Conservation (phyloP, 495 filamentous ascomycete genomes). For the Parachaetomium inaequale region DNA sequence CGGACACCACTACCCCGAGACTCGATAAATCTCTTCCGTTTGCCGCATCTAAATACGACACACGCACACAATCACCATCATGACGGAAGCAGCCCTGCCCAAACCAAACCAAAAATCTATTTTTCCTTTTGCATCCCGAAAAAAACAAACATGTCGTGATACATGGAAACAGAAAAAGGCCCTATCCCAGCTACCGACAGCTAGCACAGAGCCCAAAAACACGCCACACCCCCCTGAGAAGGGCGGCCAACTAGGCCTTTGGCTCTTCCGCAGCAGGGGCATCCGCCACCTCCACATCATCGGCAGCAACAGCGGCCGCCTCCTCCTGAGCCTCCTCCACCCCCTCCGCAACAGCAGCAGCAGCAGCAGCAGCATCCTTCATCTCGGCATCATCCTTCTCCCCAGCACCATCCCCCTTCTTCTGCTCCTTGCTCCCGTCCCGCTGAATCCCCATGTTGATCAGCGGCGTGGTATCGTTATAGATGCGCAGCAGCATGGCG, state of each 20-base stretch:
- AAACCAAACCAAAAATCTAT: neutral
- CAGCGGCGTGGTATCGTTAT: conserved; percentile 76
- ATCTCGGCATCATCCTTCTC: conserved; percentile 22
- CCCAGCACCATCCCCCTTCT: conserved; percentile 23
- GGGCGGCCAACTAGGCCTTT: neutral
- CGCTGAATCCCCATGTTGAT: conserved; percentile 54
- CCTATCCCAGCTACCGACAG: neutral
- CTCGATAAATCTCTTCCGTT: too few relatives aligned
- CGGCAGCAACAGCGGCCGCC: neutral
- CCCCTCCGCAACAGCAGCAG: neutral
- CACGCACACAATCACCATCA: neutral
- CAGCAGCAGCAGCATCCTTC: conserved; percentile 14
- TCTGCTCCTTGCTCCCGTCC: conserved; percentile 27
- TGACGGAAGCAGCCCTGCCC: neutral
- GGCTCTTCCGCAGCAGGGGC: conserved; percentile 6
- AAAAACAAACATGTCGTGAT: neutral
- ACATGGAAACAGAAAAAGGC: neutral
- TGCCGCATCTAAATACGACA: neutral
- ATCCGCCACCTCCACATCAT: conserved; percentile 14
- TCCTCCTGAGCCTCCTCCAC: conserved; percentile 12
- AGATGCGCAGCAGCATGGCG: conserved; percentile 87
- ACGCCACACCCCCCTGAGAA: neutral
- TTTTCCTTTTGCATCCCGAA: conserved; percentile 1
- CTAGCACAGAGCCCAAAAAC: neutral
- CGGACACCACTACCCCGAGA: neutral